Base-by-base conservation (phyloP, 2,329 filamentous ascomycete species). In the Stemphylium lycopersici region DNA sequence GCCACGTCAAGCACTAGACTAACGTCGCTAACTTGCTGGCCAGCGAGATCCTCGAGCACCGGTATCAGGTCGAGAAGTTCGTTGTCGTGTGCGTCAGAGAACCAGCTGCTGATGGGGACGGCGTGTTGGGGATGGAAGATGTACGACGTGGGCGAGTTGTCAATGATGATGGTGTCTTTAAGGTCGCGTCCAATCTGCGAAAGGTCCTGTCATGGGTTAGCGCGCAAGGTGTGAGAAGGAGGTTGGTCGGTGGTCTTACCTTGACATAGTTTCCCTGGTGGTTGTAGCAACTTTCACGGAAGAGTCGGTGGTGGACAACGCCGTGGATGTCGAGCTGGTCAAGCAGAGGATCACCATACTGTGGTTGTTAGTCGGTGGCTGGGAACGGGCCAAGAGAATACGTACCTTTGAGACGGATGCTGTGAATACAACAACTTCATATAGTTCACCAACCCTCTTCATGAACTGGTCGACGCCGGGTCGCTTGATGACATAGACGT, bases 221-320 rank as follows among this genome's bases (percentile, higher is more conserved):
- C 11, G 18, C 20, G n/a, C 33, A 12, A 32, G n/a, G 16, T 12
- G 7, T 13, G 12, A 3, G 15, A 20, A 37, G 24, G 50, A 37
- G 11, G 12, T 10, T 58, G 43, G 8, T 38, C 31, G 38, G 33
- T 43, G n/a, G 13, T 24, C 71, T 37, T 66, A 80, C 84, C 81
- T 99, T 99, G 75, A 99, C 95, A 67, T 99, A 99, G 76, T 99
- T 99, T 67, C 95, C 95, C 80, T 98, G 95, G 74, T 99, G 95
- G 74, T 99, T 99, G 78, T 96, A 98, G 79, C 95, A 99, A 77
- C 93, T 98, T 79, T 99, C 95, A 56, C 95, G 87, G 86, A 99
- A 99, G 22, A 99, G 82, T 44, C 95, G 84, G 76, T 99, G 95
- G 73, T 99, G 95, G 12, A 99, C 90, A 38, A 98, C 95, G 63